Evolutionary conservation across 2,329 filamentous ascomycete genomes (phyloP), one percentile per base, ranked within the genome.

Genomic region (Teratosphaeria epicoccoides): DNA sequence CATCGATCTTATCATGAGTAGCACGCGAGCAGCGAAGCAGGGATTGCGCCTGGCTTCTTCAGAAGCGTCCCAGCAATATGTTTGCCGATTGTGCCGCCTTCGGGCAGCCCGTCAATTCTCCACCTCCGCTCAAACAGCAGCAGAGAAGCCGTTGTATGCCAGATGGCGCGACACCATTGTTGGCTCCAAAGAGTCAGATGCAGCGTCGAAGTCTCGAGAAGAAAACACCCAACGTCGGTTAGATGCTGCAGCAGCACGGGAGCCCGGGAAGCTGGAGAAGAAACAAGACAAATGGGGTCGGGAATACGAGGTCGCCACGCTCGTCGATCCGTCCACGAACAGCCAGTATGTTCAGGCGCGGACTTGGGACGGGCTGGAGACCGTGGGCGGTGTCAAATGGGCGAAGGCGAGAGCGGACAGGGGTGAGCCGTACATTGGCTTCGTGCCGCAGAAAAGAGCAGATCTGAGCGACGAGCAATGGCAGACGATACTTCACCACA

Each of bases 351-450:
- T 68, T 48, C 70, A 70, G 17, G 73, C 77, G 24, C 63, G 63
- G 28, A 74, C 68, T 3, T 79, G 77, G 75, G 68, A 78, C 49
- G 76, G 74, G 0, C 64, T 85, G 53, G 71, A 77, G 57, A 68
- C 67, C 47, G 70, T 84, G 28, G 82, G 82, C 33, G 68, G 69
- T 6, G 72, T 73, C 53, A 61, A 73, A 49, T 74, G 71, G 70
- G 59, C 66, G 28, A 63, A 62, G 55, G 56, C 66, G 51, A 60
- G 61, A 28, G 60, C 66, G 24, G 63, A 66, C 56, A 46, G 66
- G 57, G 56, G 70, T 60, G 64, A 70, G 66, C 57, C 59, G 58
- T 63, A 66, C 58, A 29, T 50, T 33, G 52, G 66, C 11, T 75
- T 76, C 58, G 59, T 71, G 52, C 63, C 68, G 10, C 55, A 59